Evolutionary conservation across 306 rosid species (phyloP), one percentile per base, ranked within the genome.

Genomic region (Vicia villosa): DNA sequence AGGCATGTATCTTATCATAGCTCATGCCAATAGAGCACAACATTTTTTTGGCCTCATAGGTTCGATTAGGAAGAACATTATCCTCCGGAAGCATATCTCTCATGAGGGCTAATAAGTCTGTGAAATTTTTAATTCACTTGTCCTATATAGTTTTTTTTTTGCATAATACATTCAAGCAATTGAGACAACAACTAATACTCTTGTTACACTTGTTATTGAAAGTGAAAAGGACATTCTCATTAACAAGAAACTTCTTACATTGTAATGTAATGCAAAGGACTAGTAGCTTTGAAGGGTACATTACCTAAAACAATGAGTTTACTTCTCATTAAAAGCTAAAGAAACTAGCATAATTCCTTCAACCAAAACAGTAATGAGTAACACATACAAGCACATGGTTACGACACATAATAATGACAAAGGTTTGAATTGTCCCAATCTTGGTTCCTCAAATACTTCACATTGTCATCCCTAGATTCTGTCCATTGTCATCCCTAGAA

Each of bases 341-440:
- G 63, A 67, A 52, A 14, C 17, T 20, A 20, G 63, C 38, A 28
- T 60, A 50, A 49, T 56, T 73, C 45, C 69, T 36, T 50, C 6
- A 43, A 51, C 37, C 15, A 52, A 62, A 76, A 63, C n/a, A 20
- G 66, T 45, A 51, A 47, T n/a, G 32, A 55, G 64, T 46, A 69
- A 47, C 28, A 52, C 8, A 10, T 21, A 30, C 68, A 38, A 38
- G 30, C 37, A 47, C 55, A 73, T 60, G 81, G 36, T 51, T 59
- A n/a, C 4, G 63, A 36, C 56, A 26, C 30, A 75, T 14, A n/a
- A 34, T 58, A 58, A 28, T 58, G 15, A 32, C 10, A 58, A 30
- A n/a, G 15, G 14, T 9, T 30, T 65, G 80, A 64, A 71, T 46
- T 55, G 73, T 70, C 73, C 10, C 34, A 43, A 51, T 62, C 72